Percentiles rank a stretch among this genome's conserved stretches.
These are phyloP conservation scores for Apiotrichum gamsii DNA, from an alignment of 1,284 basidiomycete species.

Conservation along the genomic window DNA sequence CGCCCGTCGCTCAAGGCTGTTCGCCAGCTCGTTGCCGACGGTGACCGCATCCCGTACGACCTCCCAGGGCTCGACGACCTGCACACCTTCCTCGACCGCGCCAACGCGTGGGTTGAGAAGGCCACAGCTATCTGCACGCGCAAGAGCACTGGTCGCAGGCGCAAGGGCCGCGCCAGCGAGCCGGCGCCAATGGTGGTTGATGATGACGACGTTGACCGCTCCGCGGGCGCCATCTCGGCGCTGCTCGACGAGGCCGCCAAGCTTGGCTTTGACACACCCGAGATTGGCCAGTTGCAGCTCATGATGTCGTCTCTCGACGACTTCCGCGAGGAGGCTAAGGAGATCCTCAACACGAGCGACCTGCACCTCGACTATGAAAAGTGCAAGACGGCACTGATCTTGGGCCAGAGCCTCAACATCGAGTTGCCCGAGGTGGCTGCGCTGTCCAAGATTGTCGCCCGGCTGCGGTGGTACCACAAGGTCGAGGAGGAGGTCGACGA, in stretches of 20 bases:
- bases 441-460: conserved; percentile 34
- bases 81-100: conserved; percentile 69
- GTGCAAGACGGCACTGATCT: conserved; percentile 32
- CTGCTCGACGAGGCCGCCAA: conserved; percentile 34
- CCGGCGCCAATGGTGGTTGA: conserved; percentile 16
- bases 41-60: conserved; percentile 70
- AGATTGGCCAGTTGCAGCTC: conserved; percentile 38
- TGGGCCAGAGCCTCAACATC: conserved; percentile 41
- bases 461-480: conserved; percentile 39
- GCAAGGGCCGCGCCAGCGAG: conserved; percentile 28
- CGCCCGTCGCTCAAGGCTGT: conserved; percentile 69
- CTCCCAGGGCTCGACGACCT: conserved; percentile 67
- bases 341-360: conserved; percentile 28
- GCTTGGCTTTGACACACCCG: conserved; percentile 45
- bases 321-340: conserved; percentile 35
- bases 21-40: conserved; percentile 72
- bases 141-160: conserved; percentile 32
- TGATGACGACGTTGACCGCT: conserved; percentile 30
- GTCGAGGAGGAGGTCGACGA: conserved; percentile 44
- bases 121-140: conserved; percentile 31
- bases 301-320: conserved; percentile 27
- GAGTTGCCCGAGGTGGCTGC: conserved; percentile 37
- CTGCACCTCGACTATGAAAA: conserved; percentile 32
- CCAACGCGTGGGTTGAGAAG: conserved; percentile 67
- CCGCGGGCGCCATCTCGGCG: conserved; percentile 23